Evolutionary conservation across 1,139 yeast species (phyloP), one percentile per base, ranked within the genome.

Genomic region (Dujonia santamariae): DNA sequence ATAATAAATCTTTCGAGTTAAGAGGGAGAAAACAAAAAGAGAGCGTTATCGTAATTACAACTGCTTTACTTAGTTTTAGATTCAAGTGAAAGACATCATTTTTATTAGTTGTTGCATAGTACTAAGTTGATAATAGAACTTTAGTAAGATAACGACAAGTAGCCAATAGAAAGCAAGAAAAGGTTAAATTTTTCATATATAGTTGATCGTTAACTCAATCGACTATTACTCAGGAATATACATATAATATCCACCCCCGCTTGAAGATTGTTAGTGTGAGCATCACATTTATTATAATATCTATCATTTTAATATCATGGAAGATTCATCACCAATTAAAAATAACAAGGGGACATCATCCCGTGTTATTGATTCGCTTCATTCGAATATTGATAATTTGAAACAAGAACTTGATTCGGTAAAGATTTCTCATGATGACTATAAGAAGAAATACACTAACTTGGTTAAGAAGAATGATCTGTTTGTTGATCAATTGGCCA

Each of bases 401-500:
- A 78, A 77, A 33, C 60, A 58, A 3, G 80, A 80, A 37, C 61
- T 79, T 35, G 71, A 63, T 7, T 65, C 63, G 22, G 55, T 71
- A 28, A 68, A 69, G 42, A 37, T 54, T 11, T 51, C 67, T 3
- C 55, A 59, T 33, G 63, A 63, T 32, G 72, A 61, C 32, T 59
- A 63, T 50, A 65, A 63, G 49, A 75, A 74, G 50, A 78, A 78
- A 45, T 61, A 67, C 43, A 64, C 69, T 19, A 56, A 70, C 15
- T 56, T 69, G 19, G 57, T 69, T 34, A 65, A 68, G 37, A 72
- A 76, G 48, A 77, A 80, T 41, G 81, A 79, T 31, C 73, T 75
- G 38, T 64, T 77, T 39, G 69, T 78, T 28, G 90, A 83, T 48
- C 85, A 78, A 50, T 59, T 80, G 43, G 80, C 85, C 27, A 81